These are phyloP conservation scores for Coemansia sp. DNA, from an alignment of 192 early-diverging fungal species.

Conservation along the genomic window DNA sequence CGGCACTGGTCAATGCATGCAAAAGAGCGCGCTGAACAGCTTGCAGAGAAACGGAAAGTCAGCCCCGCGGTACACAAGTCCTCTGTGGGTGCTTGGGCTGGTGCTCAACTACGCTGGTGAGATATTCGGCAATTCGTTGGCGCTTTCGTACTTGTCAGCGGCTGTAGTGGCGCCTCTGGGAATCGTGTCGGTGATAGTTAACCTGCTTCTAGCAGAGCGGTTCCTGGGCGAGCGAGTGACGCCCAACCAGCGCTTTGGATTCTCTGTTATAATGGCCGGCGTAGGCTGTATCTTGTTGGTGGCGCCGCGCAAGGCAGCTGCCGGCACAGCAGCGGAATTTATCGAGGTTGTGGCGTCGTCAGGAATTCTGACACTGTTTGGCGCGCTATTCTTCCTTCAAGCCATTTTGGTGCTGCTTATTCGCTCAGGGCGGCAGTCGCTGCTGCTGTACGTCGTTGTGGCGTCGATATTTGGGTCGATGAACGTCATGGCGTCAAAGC, in stretches of 20 bases:
- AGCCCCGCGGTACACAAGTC: conserved; percentile 37
- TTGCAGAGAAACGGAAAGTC: conserved; percentile 27
- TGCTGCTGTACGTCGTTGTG: conserved; percentile 42
- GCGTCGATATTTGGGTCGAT: conserved; percentile 49
- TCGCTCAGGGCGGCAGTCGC: conserved; percentile 21
- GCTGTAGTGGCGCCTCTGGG: conserved; percentile 52
- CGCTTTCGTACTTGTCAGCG: conserved; percentile 50
- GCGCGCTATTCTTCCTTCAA: conserved; percentile 16
- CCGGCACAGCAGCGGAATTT: conserved; percentile 33
- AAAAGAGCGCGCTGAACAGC: conserved; percentile 47
- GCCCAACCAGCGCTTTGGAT: conserved; percentile 44
- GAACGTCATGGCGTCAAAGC: conserved; percentile 53
- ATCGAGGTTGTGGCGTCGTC: conserved; percentile 36
- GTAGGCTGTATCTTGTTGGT: conserved; percentile 45
- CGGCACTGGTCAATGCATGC: conserved; percentile 51
- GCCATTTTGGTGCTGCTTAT: conserved; percentile 28
- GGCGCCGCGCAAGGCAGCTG: conserved; percentile 39
- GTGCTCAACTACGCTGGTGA: conserved; percentile 51
- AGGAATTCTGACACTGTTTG: conserved; percentile 33
- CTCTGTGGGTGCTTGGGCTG: conserved; percentile 41
- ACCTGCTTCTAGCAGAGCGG: conserved; percentile 42
- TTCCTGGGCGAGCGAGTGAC: conserved; percentile 51
- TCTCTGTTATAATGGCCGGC: conserved; percentile 41
- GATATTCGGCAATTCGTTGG: conserved; percentile 49
- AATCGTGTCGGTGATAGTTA: conserved; percentile 47